Evolutionary conservation across 176 grass and related monocot species (phyloP).

Genomic region (Luzula sylvatica): DNA sequence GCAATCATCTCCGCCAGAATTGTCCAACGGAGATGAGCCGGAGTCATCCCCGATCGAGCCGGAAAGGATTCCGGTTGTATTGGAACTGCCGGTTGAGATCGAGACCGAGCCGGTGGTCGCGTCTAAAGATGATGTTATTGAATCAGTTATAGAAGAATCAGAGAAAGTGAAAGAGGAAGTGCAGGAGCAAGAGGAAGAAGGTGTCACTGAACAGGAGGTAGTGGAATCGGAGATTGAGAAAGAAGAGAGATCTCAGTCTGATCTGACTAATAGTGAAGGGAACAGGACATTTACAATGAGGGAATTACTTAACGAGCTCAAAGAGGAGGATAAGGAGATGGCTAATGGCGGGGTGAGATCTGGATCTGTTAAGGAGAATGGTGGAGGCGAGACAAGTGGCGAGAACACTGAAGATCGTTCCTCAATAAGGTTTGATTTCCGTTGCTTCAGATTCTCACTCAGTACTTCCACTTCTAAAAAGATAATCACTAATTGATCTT

Average conservation of each 20-base stretch:
- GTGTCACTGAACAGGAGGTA: not conserved
- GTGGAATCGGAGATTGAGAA: conserved; percentile 24
- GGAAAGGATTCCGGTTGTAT: conserved; percentile 4
- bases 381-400: conserved; percentile 29
- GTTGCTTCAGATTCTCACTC: too few relatives aligned
- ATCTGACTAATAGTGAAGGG: conserved; percentile 37
- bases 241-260: conserved; percentile 27
- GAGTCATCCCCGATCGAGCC: conserved; percentile 2
- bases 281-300: conserved; percentile 66
- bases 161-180: too few relatives aligned
- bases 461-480: too few relatives aligned
- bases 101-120: conserved; percentile 8
- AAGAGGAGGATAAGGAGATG: conserved; percentile 45
- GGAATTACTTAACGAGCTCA: conserved; percentile 69
- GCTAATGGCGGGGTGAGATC: conserved; percentile 23
- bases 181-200: conserved; percentile 7
- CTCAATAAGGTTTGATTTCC: conserved; percentile 44
- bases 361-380: conserved; percentile 33
- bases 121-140: not conserved
- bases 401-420: conserved; percentile 37
- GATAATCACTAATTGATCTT: conserved; percentile 1
- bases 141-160: not conserved
- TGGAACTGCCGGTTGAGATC: conserved; percentile 6
- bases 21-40: conserved; percentile 3
- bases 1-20: conserved; percentile 11